Conservation (phyloP, 768 basidiomycete species). For the Pisolithus microcarpus region DNA sequence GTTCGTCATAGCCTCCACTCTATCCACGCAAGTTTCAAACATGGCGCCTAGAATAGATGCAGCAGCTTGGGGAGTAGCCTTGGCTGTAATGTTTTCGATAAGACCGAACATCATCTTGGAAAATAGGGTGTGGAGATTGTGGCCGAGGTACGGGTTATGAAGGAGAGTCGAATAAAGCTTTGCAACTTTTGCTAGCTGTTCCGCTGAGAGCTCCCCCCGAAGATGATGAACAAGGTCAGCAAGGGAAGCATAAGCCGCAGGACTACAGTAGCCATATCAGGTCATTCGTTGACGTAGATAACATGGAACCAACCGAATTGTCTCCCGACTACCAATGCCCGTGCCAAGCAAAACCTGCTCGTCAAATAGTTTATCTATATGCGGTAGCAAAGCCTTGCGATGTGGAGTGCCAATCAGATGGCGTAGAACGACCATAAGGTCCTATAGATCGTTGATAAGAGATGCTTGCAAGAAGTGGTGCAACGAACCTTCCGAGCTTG, state of each 20-base stretch:
- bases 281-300: neutral
- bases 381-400: constrained; percentile 67
- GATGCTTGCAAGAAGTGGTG: neutral
- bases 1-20: constrained; percentile 71
- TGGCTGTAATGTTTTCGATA: constrained; percentile 71
- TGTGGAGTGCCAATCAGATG: constrained; percentile 80
- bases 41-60: constrained; percentile 64
- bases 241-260: constrained; percentile 77
- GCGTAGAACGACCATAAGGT: constrained; percentile 86
- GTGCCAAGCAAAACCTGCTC: constrained; percentile 85
- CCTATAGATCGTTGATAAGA: constrained; percentile 38
- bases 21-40: constrained; percentile 77
- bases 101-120: constrained; percentile 90
- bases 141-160: constrained; percentile 79
- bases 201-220: constrained; percentile 68
- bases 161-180: constrained; percentile 82
- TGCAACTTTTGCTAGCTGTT: constrained; percentile 71
- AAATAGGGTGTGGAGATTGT: constrained; percentile 80
- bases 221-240: constrained; percentile 93
- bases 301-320: constrained; percentile 50
- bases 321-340: constrained; percentile 78
- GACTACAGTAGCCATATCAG: constrained; percentile 34
- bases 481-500: constrained; percentile 64
- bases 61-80: constrained; percentile 65
- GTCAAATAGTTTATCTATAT: constrained; percentile 85